Evolutionary conservation across 805 yeast species (phyloP).

Genomic region (Barnettozyma populi): DNA sequence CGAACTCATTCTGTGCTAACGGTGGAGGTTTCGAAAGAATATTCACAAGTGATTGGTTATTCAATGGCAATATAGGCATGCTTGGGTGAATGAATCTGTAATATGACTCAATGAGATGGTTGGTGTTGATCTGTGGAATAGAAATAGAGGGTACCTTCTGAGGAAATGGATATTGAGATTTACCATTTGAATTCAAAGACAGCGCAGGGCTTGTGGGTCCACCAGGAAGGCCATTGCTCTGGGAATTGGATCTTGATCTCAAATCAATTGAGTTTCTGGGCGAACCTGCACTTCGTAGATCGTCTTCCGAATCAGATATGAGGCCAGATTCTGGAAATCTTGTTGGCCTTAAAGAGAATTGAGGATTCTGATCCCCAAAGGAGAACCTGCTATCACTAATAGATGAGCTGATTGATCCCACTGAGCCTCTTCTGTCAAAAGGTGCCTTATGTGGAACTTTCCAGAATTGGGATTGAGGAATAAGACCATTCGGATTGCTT

Average conservation of each 20-base stretch:
- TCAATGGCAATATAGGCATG: conserved; percentile 34
- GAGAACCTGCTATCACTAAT: conserved; percentile 16
- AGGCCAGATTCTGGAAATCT: conserved; percentile 20
- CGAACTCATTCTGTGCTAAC: conserved; percentile 15
- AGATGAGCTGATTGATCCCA: conserved; percentile 22
- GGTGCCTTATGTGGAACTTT: conserved; percentile 26
- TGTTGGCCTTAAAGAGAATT: conserved; percentile 8
- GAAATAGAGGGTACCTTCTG: not conserved
- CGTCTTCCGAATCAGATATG: conserved; percentile 25
- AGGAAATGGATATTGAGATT: not conserved
- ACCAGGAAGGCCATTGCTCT: conserved; percentile 4
- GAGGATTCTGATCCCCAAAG: conserved; percentile 2
- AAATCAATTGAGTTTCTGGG: conserved; percentile 20
- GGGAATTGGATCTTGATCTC: conserved; percentile 21
- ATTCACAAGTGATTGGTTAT: conserved; percentile 20
- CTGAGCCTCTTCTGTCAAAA: conserved; percentile 24
- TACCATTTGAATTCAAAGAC: conserved; percentile 4
- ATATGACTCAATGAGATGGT: conserved; percentile 38
- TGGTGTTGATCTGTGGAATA: conserved; percentile 9
- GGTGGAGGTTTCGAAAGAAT: conserved; percentile 16
- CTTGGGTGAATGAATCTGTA: conserved; percentile 41
- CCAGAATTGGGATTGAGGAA: conserved; percentile 25
- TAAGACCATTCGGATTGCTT: conserved; percentile 6
- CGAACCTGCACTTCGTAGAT: conserved; percentile 14
- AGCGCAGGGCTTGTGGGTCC: conserved; percentile 21